Base-by-base conservation (phyloP, 2,329 filamentous ascomycete species). In the Penicillium sp. region DNA sequence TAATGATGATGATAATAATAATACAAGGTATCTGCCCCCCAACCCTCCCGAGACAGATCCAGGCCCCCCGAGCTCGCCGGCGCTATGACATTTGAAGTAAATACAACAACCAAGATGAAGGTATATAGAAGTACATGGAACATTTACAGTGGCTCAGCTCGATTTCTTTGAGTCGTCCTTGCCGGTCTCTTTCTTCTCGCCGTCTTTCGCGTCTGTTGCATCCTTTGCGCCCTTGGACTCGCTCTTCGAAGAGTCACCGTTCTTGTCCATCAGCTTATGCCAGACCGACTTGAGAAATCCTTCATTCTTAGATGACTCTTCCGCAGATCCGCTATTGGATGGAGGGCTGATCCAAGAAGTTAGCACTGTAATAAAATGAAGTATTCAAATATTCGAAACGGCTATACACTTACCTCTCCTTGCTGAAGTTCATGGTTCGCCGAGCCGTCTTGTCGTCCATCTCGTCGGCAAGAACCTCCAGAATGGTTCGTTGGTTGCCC, bases 381-480 rank as follows among this genome's bases (percentile, higher is more conserved):
- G 26, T 19, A 13, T 11, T 11, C 10, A 23, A 24, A 9, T n/a
- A n/a, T n/a, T n/a, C n/a, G n/a, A n/a, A n/a, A n/a, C n/a, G 5
- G 18, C 5, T 10, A 23, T 23, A 28, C 24, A 23, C 82, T 78
- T 76, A 86, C 83, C 74, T 80, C 53, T 81, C 79, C 67, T 78
- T 79, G 50, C 74, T 76, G 34, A 96, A 79, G 68, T 95, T 93
- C 92, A 99, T 97, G 52, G 96, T 85, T 42, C 94, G 84, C 78
- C 91, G 94, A 29, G 94, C 94, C 24, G 85, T 91, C 79, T 92
- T 92, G 75, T 99, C 94, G 34, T 85, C 88, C 86, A 99, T 89
- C 78, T 99, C 94, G 67, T 99, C 92, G 6, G 94, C 94, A 61
- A 99, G 84, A 85, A 97, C 93, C 78, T 99, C 94, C 40, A 96